phyloP scores from a whole-genome alignment of 257 asterid species.

The Orobanche coerulescens region DNA sequence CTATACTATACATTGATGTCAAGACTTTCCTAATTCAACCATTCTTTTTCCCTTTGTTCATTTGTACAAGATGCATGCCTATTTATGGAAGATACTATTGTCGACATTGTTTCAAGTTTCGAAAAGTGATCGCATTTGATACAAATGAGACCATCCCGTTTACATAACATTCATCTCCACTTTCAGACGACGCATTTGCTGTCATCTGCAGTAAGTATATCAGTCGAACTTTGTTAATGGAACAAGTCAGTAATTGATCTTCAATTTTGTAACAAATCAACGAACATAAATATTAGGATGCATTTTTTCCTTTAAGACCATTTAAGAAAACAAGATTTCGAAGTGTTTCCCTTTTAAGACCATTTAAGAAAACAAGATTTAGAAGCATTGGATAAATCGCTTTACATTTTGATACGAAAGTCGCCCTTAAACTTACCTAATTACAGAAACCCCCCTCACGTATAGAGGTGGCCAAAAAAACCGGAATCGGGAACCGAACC shows the following conservation, averaged over 20 bases:
- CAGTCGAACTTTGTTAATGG: not conserved
- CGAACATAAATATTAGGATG: not conserved
- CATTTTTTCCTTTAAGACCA: too few relatives aligned
- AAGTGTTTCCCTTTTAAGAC: too few relatives aligned
- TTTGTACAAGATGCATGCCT: conserved; percentile 39
- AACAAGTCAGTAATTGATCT: too few relatives aligned
- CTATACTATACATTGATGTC: conserved; percentile 29
- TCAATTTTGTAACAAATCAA: too few relatives aligned
- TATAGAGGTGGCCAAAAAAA: too few relatives aligned
- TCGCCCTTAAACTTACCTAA: too few relatives aligned
- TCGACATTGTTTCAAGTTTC: conserved; percentile 64
- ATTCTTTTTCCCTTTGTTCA: conserved; percentile 19
- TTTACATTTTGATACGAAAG: not conserved
- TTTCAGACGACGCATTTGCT: conserved; percentile 76
- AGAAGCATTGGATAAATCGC: not conserved
- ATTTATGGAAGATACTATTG: conserved; percentile 40
- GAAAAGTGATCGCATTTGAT: conserved; percentile 72
- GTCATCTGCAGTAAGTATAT: conserved; percentile 60
- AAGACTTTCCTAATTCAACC: conserved; percentile 64
- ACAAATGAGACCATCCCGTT: conserved; percentile 95
- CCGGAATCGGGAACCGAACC: too few relatives aligned
- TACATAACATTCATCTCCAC: conserved; percentile 83
- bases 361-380: too few relatives aligned
- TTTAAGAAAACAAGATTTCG: too few relatives aligned
- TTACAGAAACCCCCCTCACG: not conserved